Evolutionary conservation across 306 rosid genomes (phyloP).

Genomic region (Quercus rubra): DNA sequence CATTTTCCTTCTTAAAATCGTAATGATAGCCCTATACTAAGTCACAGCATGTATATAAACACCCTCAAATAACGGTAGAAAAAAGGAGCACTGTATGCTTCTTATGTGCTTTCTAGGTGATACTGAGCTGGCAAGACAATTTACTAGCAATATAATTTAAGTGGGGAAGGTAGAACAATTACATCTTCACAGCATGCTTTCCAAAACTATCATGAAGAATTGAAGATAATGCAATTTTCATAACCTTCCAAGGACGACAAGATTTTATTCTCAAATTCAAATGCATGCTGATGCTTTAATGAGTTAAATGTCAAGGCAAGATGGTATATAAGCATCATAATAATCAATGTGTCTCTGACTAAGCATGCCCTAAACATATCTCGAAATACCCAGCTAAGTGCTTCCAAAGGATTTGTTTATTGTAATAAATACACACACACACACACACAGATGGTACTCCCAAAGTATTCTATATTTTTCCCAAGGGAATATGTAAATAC

Average conservation of each 20-base stretch:
- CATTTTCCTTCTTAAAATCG: not conserved
- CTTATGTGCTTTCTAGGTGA: slow-evolving; percentile 1
- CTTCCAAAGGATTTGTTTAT: not conserved
- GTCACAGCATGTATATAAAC: not conserved
- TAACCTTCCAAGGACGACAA: not conserved
- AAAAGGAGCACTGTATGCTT: not conserved
- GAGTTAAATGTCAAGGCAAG: not conserved
- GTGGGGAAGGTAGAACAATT: not conserved
- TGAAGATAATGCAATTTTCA: not conserved
- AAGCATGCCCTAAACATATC: not conserved
- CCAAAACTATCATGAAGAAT: not conserved
- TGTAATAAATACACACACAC: too few species aligned
- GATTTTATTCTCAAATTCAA: not conserved
- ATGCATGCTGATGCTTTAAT: not conserved
- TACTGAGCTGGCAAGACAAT: slow-evolving; percentile 1
- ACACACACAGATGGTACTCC: too few species aligned
- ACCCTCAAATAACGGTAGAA: not conserved
- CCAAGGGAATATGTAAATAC: not conserved
- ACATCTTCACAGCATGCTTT: not conserved
- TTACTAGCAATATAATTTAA: not conserved
- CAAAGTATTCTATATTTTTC: too few species aligned
- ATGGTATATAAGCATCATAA: not conserved
- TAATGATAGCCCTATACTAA: not conserved
- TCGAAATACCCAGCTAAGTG: not conserved
- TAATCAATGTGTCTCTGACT: not conserved